These are phyloP conservation scores for Hawksworthiomyces lignivorus DNA, from an alignment of 2,329 filamentous ascomycete genomes.

Conservation along the genomic window DNA sequence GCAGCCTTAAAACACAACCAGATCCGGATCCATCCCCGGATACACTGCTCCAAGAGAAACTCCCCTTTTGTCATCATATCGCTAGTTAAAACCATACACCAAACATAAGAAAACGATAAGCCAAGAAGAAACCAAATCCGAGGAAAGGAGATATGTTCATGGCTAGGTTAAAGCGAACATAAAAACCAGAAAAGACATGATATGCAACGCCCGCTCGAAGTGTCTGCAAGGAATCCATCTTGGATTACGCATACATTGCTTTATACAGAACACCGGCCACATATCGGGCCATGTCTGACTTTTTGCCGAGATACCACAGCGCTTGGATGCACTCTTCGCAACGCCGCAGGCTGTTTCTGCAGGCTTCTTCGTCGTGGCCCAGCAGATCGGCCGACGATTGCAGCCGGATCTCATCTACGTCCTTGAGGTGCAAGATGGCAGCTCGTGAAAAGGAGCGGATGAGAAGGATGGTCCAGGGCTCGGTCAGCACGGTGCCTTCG, in stretches of 20 bases:
- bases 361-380: slow-evolving; percentile 16
- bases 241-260: slow-evolving; percentile 44
- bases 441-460: slow-evolving; percentile 46
- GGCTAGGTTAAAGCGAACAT: neutral
- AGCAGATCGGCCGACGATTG: slow-evolving; percentile 19
- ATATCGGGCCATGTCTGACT: slow-evolving; percentile 38
- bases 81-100: no score
- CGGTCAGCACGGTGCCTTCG: slow-evolving; percentile 48
- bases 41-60: no score
- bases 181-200: neutral
- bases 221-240: no score
- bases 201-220: no score
- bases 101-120: no score
- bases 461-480: slow-evolving; percentile 52
- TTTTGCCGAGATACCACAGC: slow-evolving; percentile 46
- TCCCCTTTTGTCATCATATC: no score
- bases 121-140: no score
- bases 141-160: neutral
- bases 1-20: no score
- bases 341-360: slow-evolving; percentile 24
- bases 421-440: slow-evolving; percentile 29
- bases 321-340: slow-evolving; percentile 44
- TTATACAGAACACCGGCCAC: slow-evolving; percentile 55
- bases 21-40: no score
- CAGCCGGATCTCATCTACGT: slow-evolving; percentile 21